Evolutionary conservation across 1,284 basidiomycete genomes (phyloP).

Genomic region (Coniferiporia sulphurascens): DNA sequence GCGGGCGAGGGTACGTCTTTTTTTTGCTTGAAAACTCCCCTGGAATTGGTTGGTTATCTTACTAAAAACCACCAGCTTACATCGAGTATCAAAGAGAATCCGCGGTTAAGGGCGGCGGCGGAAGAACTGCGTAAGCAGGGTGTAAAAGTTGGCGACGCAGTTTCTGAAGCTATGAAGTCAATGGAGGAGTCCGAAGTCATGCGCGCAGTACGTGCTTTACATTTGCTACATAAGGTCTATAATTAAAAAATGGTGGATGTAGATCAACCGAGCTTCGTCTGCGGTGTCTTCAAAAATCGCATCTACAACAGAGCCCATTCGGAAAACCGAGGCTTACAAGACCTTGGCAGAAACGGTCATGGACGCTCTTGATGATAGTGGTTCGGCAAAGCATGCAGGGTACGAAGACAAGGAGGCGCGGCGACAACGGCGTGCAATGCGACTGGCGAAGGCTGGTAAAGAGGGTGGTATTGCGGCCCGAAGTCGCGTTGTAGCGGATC

Average conservation of each 20-base stretch:
- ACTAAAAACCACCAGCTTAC: slow-evolving; percentile 54
- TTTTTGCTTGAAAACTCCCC: background rate
- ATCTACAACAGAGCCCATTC: slow-evolving; percentile 86
- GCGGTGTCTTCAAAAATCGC: slow-evolving; percentile 77
- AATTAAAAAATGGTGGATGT: background rate
- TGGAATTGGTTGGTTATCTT: background rate
- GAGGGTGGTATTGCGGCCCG: slow-evolving; percentile 45
- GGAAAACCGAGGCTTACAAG: slow-evolving; percentile 95
- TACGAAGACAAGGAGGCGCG: slow-evolving; percentile 91
- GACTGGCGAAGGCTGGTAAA: slow-evolving; percentile 80
- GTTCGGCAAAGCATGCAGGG: slow-evolving; percentile 87
- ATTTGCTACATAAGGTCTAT: background rate
- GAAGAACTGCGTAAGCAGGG: slow-evolving; percentile 88
- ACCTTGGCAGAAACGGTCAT: slow-evolving; percentile 82
- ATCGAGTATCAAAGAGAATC: slow-evolving; percentile 96
- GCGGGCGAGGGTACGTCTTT: slow-evolving; percentile 73
- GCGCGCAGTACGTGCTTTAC: slow-evolving; percentile 57
- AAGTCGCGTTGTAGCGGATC: slow-evolving; percentile 59
- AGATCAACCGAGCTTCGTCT: slow-evolving; percentile 78
- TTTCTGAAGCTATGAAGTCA: slow-evolving; percentile 81
- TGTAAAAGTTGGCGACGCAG: slow-evolving; percentile 91
- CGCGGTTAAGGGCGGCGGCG: slow-evolving; percentile 83
- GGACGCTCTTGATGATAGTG: slow-evolving; percentile 93
- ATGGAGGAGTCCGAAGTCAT: slow-evolving; percentile 95
- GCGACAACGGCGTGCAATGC: slow-evolving; percentile 66